Base-by-base conservation (phyloP, 2,329 filamentous ascomycete genomes). In the Pseudogymnoascus sp. region DNA sequence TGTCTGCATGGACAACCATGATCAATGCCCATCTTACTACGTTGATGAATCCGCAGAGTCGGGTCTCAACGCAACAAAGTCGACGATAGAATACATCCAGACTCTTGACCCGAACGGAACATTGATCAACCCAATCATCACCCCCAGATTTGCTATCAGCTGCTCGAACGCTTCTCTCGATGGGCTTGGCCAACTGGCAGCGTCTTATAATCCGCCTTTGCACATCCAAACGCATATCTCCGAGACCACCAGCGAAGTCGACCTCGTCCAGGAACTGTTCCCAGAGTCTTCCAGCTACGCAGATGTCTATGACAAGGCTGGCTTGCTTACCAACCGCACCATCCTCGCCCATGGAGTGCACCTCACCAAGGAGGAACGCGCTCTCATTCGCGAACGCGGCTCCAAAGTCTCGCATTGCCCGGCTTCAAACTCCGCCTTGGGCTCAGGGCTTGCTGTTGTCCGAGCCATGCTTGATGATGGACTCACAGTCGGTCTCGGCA, bases 271-370 rank as follows among this genome's bases (percentile, higher is more conserved):
- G 14, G 67, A 82, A 8, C 70, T 92, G 43, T 96, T 95, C 73
- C 88, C 90, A 0, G 75, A 81, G 0, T 74, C 76, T 32, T 70
- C 71, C 2, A 81, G 77, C 14, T 97, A 97, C 71, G 80, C 91
- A 0, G 80, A 80, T 28, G 89, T 96, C 28, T 97, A 97, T 75
- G 91, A 96, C 66, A 72, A 76, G 0, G 78, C 82, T 60, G 85
- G 84, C 0, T 78, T 97, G 2, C 78, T 97, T 4, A 88, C 83
- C 0, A 70, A 79, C 0, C 81, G 82, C 57, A 97, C 89, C 3
- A 88, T 97, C 62, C 80, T 97, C 11, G 93, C 92, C 2, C 93
- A 97, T 71, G 90, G 84, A 0, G 79, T 97, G 1, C 89, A 97
- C 73, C 76, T 97, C 7, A 80, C 78, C 0, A 79, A 84, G 1